Base-by-base conservation (phyloP, 352 stramenopile genomes). In the Poterioochromonas sp. region DNA sequence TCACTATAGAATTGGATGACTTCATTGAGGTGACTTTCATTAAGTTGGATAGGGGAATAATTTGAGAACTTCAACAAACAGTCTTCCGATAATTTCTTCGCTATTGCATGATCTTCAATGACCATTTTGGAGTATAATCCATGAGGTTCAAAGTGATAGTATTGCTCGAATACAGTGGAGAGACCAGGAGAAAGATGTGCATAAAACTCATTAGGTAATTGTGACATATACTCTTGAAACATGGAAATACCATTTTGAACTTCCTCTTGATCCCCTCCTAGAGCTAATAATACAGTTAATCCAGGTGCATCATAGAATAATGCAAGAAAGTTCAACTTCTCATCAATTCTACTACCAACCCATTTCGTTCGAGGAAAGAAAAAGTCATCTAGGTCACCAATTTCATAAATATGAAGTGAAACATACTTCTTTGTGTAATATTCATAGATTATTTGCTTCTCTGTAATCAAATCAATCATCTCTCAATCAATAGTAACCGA, bases 401-500 rank as follows among this genome's bases (percentile, higher is more conserved):
- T 68, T 26, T 68, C 58, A 68, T 68, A 68, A 5, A 68, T 11
- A 26, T 68, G 58, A 11, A 68, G 47, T 26, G 26, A 58, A 58
- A 58, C 26, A 58, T 58, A 26, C 15, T 58, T 26, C 26, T 58
- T 15, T 26, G 47, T 58, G 47, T 26, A 58, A 58, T 58, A 58
- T 26, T 15, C 47, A 15, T 58, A 15, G 15, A 58, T 26, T 26
- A 26, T 26, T 26, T 58, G 15, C 47, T 58, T 58, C 15, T 15
- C 15, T 58, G 47, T 58, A 58, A 58, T n/a, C n/a, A n/a, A n/a
- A n/a, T n/a, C n/a, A n/a, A n/a, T n/a, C n/a, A n/a, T n/a, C n/a
- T n/a, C n/a, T n/a, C n/a, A n/a, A n/a, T n/a, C n/a, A n/a, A n/a
- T n/a, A n/a, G n/a, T n/a, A n/a, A n/a, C n/a, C n/a, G n/a, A n/a